These are phyloP conservation scores for Colletotrichum sp. DNA, from an alignment of 2,329 filamentous ascomycete species.

Conservation along the genomic window DNA sequence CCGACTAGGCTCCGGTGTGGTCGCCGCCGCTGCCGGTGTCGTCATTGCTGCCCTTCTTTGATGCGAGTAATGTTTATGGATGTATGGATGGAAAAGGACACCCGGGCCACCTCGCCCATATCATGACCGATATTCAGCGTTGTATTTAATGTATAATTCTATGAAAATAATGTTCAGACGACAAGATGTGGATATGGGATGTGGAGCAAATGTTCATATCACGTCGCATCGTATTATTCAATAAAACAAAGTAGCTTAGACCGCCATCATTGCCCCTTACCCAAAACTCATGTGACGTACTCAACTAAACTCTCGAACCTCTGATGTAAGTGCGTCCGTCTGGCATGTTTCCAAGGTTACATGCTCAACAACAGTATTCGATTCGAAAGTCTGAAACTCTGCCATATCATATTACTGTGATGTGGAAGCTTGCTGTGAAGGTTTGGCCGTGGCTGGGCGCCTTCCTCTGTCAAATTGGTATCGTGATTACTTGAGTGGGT, in stretches of 20 bases:
- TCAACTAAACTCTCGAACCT: rapidly evolving
- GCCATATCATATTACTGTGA: no score
- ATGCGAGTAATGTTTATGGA: background rate
- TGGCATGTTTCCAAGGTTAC: no score
- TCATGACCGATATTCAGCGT: background rate
- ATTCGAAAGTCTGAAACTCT: no score
- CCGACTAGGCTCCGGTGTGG: conserved; percentile 1
- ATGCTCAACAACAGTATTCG: background rate
- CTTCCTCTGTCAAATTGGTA: no score
- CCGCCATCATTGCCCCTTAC: background rate
- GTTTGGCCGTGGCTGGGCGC: no score
- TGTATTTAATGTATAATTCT: background rate
- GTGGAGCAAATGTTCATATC: background rate
- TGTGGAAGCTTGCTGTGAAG: no score
- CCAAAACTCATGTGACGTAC: rapidly evolving
- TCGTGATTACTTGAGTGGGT: no score
- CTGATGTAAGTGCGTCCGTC: background rate
- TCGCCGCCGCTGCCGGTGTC: conserved; percentile 12
- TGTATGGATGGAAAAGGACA: background rate
- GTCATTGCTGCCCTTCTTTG: conserved; percentile 13
- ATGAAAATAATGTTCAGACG: background rate
- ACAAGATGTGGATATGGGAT: background rate
- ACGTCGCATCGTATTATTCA: background rate
- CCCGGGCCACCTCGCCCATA: background rate
- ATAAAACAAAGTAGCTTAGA: background rate